Conservation (phyloP, 2,329 filamentous ascomycete genomes). For the Chaetomiaceae sp. region DNA sequence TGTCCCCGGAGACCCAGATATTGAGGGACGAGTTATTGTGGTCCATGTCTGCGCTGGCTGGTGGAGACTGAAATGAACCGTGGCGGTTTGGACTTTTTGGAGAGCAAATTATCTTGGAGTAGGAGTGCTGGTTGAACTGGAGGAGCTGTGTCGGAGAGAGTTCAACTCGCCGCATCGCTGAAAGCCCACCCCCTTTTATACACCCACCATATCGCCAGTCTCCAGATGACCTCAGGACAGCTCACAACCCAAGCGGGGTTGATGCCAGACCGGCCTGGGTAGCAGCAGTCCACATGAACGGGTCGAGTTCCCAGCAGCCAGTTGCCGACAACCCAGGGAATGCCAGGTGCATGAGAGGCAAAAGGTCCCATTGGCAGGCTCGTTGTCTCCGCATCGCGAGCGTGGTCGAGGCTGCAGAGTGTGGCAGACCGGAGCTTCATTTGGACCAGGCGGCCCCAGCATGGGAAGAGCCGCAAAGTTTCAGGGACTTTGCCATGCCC, state of each 20-base stretch:
- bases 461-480: slow-evolving; percentile 9
- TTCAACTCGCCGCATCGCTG: not conserved
- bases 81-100: too few species aligned
- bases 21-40: not conserved
- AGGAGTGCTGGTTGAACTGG: too few species aligned
- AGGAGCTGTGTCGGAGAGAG: too few species aligned
- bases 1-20: not conserved
- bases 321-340: not conserved
- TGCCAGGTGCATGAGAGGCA: slow-evolving; percentile 5
- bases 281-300: slow-evolving; percentile 1
- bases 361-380: slow-evolving; percentile 13
- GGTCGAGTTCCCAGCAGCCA: not conserved
- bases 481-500: slow-evolving; percentile 8
- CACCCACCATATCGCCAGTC: not conserved
- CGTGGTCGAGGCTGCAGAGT: slow-evolving; percentile 5
- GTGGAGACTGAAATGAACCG: too few species aligned
- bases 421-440: slow-evolving; percentile 8
- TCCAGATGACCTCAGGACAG: not conserved
- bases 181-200: slow-evolving; percentile 5
- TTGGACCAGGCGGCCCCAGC: not conserved
- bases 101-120: too few species aligned
- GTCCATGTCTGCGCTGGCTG: too few species aligned
- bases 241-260: slow-evolving; percentile 9
- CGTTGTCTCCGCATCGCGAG: slow-evolving; percentile 1
- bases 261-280: slow-evolving; percentile 6